Evolutionary conservation across 2,329 filamentous ascomycete genomes (phyloP), one percentile per base, ranked within the genome.

Genomic region (Aspergillus spinulosporus): DNA sequence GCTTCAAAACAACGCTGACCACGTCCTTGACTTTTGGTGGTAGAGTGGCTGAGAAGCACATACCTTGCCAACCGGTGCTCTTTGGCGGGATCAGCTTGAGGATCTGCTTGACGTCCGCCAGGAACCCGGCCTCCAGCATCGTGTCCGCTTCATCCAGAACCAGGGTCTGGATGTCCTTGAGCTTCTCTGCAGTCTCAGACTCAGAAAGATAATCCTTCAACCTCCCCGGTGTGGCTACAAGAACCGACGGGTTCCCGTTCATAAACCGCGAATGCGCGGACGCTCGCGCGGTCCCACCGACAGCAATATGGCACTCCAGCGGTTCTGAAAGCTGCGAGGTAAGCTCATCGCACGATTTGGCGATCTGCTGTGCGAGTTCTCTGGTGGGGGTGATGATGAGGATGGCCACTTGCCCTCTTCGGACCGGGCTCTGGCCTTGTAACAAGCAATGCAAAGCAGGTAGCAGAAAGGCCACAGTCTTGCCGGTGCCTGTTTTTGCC

Each of bases 41-140:
- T 43, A 97, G 88, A 12, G 92, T 97, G 48, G 92, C 92, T 12
- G 92, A 96, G 74, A 94, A 96, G 69, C 97, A 87, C 68, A 97
- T 84, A 52, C 79, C 80, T 50, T 71, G 68, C 69, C 69, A 71
- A 37, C 77, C 78, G 5, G 60, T 63, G 55, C 66, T 72, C 72
- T 83, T 83, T 5, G 77, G 72, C 7, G 82, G 82, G 44, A 84
- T 75, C 34, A 74, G 72, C 21, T 69, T 71, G 31, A 84, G 72
- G 34, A 84, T 82, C 49, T 78, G 72, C 62, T 78, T 78, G 54
- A 84, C 77, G 21, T 78, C 80, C 8, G 76, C 75, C 28, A 82
- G 71, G 61, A 84, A 84, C 6, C 68, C 68, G 32, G 47, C 62
- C 53, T 70, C 68, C 7, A 70, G 66, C 68, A 70, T 70, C 2